Conservation (phyloP, 768 basidiomycete species). For the Wakefieldia striispora region DNA sequence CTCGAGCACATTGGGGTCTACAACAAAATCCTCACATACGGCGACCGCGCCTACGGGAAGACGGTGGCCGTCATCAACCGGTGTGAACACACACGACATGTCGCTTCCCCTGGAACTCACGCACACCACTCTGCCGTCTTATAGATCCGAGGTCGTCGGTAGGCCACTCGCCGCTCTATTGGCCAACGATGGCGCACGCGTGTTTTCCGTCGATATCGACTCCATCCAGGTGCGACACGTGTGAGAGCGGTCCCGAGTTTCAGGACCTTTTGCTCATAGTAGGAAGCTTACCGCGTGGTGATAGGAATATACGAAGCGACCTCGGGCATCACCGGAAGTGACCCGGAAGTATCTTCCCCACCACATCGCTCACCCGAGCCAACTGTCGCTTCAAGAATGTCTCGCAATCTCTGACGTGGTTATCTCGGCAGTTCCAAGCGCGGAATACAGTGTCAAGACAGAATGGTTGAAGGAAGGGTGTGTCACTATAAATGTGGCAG, state of each 20-base stretch:
- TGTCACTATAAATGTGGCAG: constrained; percentile 87
- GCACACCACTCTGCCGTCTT: background rate
- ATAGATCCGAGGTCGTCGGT: constrained; percentile 94
- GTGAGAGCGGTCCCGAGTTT: background rate
- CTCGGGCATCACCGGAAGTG: constrained; percentile 40
- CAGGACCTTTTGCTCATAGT: background rate
- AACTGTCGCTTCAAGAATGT: constrained; percentile 72
- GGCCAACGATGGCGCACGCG: constrained; percentile 94
- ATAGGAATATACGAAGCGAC: constrained; percentile 92
- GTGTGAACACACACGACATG: constrained; percentile 36
- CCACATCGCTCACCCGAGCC: constrained; percentile 74
- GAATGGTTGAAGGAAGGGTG: constrained; percentile 91
- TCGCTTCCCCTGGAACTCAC: constrained; percentile 1
- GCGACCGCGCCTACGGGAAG: constrained; percentile 91
- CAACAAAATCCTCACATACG: constrained; percentile 88
- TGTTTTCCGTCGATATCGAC: constrained; percentile 94
- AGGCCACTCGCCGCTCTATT: constrained; percentile 93
- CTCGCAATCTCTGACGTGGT: constrained; percentile 89
- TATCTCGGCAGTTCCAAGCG: constrained; percentile 87
- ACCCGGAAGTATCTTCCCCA: constrained; percentile 75
- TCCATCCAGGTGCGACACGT: constrained; percentile 66
- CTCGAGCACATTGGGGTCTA: constrained; percentile 91
- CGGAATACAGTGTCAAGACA: constrained; percentile 86
- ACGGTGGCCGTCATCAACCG: constrained; percentile 94
- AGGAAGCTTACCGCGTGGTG: background rate